These are phyloP conservation scores for Nectriaceae sp. DNA, from an alignment of 2,329 filamentous ascomycete genomes.

Conservation along the genomic window DNA sequence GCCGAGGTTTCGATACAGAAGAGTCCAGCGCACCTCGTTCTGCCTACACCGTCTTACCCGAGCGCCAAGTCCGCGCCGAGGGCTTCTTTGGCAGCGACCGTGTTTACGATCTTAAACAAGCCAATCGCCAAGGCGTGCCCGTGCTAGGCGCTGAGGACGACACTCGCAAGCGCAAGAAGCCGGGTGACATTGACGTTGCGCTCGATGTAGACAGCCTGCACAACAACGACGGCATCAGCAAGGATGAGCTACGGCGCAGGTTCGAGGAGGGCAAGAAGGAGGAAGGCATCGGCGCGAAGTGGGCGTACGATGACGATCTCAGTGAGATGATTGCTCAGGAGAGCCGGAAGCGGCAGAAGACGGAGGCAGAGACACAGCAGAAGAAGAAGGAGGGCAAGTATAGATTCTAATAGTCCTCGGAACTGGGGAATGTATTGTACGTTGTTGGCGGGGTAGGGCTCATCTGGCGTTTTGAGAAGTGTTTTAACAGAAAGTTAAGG, in stretches of 20 bases:
- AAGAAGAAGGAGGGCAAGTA: slow-evolving; percentile 62
- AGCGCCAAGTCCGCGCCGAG: slow-evolving; percentile 80
- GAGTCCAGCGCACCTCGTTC: slow-evolving; percentile 73
- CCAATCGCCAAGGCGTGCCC: slow-evolving; percentile 57
- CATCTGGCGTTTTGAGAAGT: slow-evolving; percentile 23
- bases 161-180: slow-evolving; percentile 86
- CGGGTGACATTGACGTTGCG: slow-evolving; percentile 90
- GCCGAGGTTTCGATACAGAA: slow-evolving; percentile 85
- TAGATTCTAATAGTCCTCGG: slow-evolving; percentile 40
- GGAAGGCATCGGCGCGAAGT: slow-evolving; percentile 68
- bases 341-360: slow-evolving; percentile 85
- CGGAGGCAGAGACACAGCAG: slow-evolving; percentile 76
- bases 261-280: slow-evolving; percentile 74
- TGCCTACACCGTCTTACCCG: slow-evolving; percentile 87
- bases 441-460: slow-evolving; percentile 16
- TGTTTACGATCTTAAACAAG: slow-evolving; percentile 77
- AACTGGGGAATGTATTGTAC: slow-evolving; percentile 9
- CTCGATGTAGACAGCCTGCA: slow-evolving; percentile 83
- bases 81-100: slow-evolving; percentile 97
- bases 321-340: slow-evolving; percentile 96
- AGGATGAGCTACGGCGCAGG: slow-evolving; percentile 77
- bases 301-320: slow-evolving; percentile 82
- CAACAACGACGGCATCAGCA: slow-evolving; percentile 74
- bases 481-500: slow-evolving; percentile 20
- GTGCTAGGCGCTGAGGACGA: slow-evolving; percentile 82